Evolutionary conservation across 2,329 filamentous ascomycete genomes (phyloP), one percentile per base, ranked within the genome.

Genomic region (Cadophora sp.): DNA sequence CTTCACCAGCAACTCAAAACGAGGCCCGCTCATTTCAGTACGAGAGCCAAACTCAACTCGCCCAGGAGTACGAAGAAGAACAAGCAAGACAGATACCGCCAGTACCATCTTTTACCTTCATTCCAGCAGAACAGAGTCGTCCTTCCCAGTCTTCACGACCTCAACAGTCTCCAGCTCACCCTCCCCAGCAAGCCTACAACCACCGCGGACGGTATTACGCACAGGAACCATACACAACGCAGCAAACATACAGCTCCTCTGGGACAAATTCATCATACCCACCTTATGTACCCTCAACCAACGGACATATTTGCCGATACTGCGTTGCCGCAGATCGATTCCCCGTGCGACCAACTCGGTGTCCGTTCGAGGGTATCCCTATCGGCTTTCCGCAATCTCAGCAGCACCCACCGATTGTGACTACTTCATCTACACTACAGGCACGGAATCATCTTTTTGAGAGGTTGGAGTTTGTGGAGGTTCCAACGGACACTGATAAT

Each of bases 281-380:
- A 24, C 13, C 36, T 8, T 58, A 39, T 20, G 6, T 43, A 18
- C 6, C 55, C 24, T 24, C 36, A 41, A 7, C n/a, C 22, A 43
- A 7, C 6, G 36, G 33, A 14, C 55, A 58, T 43, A 20, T 41
- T 18, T 58, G 55, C 36, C 36, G 20, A 20, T 13, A 43, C 55
- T 58, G 55, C 55, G 55, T 22, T 6, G 20, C 20, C 20, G 41
- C 55, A 43, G 33, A 58, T 18, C 55, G 55, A 5, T 58, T 58
- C 5, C 36, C 20, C 11, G n/a, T 58, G 3, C 55, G 55, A 24
- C 55, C 55, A 16, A 43, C 55, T 11, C 33, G 13, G 4, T 58
- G 20, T 33, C 55, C 55, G 1, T 43, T 41, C 55, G 27, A 36
- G 14, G 55, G 55, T 16, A 33, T 27, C 2, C 5, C 24, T 4